Evolutionary conservation across 1,139 yeast species (phyloP), one percentile per base, ranked within the genome.

Genomic region (Suhomyces ambrosiae): DNA sequence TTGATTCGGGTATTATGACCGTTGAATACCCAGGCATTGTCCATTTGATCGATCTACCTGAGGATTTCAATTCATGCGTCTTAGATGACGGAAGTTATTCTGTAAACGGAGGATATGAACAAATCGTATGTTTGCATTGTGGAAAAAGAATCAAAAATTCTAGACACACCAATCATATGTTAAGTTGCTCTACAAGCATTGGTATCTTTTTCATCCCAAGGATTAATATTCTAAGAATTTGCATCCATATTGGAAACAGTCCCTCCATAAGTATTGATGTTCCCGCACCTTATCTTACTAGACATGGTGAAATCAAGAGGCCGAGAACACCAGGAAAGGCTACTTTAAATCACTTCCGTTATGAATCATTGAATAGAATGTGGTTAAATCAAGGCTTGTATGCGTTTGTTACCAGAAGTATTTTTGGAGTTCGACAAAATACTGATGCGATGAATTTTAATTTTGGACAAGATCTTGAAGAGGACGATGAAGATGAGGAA

Each of bases 291-390:
- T 85, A 83, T 52, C 62, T 85, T 52, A 82, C 86, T 33, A 65
- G 70, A 5, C 88, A 83, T 55, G 94, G 94, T 19, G 92, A 85
- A 54, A 74, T 82, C 8, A 83, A 84, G 32, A 64, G 69, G 7
- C 67, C 78, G 6, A 63, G 69, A 45, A 68, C 72, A 10, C 74
- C 77, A 8, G 80, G 80, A 18, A 79, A 74, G 39, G 86, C 87
- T 0, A 66, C 66, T 0, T 65, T 84, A 42, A 75, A 73, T 49
- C 46, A 62, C 17, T 65, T 61, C 25, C 67, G 92, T 37, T 82
- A 78, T 54, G 63, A 68, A 27, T 70, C 77, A 44, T 60, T 84
- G 44, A 81, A 76, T 47, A 73, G 71, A 36, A 58, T 74, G 33
- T 85, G 87, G 86, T 57, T 82, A 27, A 75, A 71, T 44, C 79